Conservation (phyloP, 495 filamentous ascomycete genomes). For the Neurospora hispaniola region DNA sequence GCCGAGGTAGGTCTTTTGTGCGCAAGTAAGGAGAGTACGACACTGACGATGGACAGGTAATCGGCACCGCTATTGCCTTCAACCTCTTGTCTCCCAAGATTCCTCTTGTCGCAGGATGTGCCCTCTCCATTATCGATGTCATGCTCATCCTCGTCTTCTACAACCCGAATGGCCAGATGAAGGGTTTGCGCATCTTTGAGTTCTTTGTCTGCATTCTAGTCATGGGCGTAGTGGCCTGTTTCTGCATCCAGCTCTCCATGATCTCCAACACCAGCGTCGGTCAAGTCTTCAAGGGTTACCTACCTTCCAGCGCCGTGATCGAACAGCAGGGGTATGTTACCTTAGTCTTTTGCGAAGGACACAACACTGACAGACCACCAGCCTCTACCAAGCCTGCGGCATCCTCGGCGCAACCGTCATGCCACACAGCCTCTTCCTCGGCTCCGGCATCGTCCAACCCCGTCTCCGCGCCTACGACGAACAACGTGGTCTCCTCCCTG, state of each 20-base stretch:
- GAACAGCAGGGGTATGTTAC: slow-evolving; percentile 37
- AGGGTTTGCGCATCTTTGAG: slow-evolving; percentile 67
- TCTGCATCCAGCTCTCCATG: slow-evolving; percentile 77
- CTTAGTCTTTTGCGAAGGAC: too few relatives aligned
- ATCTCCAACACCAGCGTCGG: slow-evolving; percentile 59
- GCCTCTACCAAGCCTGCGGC: slow-evolving; percentile 78
- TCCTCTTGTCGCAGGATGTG: slow-evolving; percentile 78
- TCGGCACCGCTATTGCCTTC: slow-evolving; percentile 84
- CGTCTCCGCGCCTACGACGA: slow-evolving; percentile 71
- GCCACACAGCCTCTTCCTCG: slow-evolving; percentile 84
- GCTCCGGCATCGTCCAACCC: slow-evolving; percentile 78
- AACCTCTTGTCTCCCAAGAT: slow-evolving; percentile 69
- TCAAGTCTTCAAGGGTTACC: slow-evolving; percentile 73
- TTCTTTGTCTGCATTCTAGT: slow-evolving; percentile 70
- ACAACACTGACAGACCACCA: not conserved
- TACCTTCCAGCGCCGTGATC: slow-evolving; percentile 67
- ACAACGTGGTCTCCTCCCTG: slow-evolving; percentile 44
- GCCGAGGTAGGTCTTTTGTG: slow-evolving; percentile 44
- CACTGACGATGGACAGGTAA: slow-evolving; percentile 39
- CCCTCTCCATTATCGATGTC: slow-evolving; percentile 74
- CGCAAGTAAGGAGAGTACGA: too few relatives aligned
- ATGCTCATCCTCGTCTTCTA: slow-evolving; percentile 82
- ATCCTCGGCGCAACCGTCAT: slow-evolving; percentile 92
- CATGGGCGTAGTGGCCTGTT: slow-evolving; percentile 78
- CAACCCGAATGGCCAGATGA: slow-evolving; percentile 61